A percentile compares a stretch with the other conserved stretches of the same genome.
phyloP scores from a whole-genome alignment of 352 stramenopile genomes.

The Halophytophthora batemanensis region DNA sequence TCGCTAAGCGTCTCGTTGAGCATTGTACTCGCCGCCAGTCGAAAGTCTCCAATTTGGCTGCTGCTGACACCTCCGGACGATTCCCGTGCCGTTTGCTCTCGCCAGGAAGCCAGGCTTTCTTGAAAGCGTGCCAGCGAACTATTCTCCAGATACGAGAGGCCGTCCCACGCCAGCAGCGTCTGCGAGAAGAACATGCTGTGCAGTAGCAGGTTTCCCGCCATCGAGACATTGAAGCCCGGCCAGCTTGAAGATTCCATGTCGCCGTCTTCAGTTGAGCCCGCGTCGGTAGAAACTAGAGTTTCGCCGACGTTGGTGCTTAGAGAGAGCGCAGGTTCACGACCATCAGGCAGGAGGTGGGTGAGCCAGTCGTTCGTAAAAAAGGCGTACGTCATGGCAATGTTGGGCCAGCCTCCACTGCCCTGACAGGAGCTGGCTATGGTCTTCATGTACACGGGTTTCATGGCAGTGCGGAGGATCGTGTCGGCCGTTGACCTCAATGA shows the following conservation, averaged over 20 bases:
- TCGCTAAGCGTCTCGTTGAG: conserved; percentile 16
- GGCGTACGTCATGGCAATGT: conserved; percentile 28
- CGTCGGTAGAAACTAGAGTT: background rate
- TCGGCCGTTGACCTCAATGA: conserved; percentile 19
- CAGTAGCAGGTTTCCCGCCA: conserved; percentile 31
- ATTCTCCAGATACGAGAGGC: conserved; percentile 23
- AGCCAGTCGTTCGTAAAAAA: conserved; percentile 37
- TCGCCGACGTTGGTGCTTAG: conserved; percentile 14
- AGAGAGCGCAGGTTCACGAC: conserved; percentile 7
- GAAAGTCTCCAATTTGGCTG: conserved; percentile 3
- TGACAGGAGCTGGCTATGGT: conserved; percentile 17
- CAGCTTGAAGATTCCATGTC: background rate
- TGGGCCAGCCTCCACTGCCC: conserved; percentile 24
- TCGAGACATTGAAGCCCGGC: conserved; percentile 12
- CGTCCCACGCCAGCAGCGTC: conserved; percentile 26
- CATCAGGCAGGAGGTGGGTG: conserved; percentile 26
- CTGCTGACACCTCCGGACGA: background rate
- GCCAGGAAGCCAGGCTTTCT: conserved; percentile 13
- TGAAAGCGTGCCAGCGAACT: conserved; percentile 20
- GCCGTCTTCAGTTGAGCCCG: background rate
- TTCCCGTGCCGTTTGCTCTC: background rate
- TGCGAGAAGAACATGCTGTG: conserved; percentile 38
- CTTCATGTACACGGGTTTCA: conserved; percentile 24
- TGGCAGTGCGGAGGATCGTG: conserved; percentile 33
- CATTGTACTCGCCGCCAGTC: conserved; percentile 13